Percentiles rank a stretch among this genome's conserved stretches.
phyloP scores from a whole-genome alignment of 2,329 filamentous ascomycete genomes.

The Botrytis tulipae region DNA sequence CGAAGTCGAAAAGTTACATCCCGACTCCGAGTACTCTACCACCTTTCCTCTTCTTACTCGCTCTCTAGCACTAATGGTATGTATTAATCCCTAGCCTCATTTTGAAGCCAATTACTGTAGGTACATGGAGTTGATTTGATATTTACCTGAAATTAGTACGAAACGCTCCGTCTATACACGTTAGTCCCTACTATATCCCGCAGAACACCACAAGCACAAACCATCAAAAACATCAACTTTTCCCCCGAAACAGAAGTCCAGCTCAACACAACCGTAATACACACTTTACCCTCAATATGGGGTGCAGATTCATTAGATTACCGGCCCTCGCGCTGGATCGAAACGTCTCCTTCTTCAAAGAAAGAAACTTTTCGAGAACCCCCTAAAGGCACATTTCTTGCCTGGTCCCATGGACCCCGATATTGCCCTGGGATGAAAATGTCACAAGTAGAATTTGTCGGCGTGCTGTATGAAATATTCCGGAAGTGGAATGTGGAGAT shows the following conservation, averaged over 20 bases:
- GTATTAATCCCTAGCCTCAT: background rate
- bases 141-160: background rate
- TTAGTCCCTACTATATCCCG: conserved; percentile 2
- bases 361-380: conserved; percentile 17
- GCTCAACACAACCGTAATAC: conserved; percentile 45
- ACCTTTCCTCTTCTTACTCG: conserved; percentile 22
- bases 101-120: background rate
- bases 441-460: conserved; percentile 39
- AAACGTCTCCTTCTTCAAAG: background rate
- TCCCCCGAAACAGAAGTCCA: conserved; percentile 43
- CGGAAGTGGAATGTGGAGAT: conserved; percentile 19
- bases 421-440: conserved; percentile 38
- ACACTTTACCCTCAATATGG: conserved; percentile 57
- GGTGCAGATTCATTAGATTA: conserved; percentile 48
- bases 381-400: conserved; percentile 30
- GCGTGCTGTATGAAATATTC: conserved; percentile 21
- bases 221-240: conserved; percentile 16
- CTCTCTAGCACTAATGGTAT: conserved; percentile 40
- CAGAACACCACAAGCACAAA: background rate
- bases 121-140: background rate
- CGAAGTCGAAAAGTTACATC: background rate
- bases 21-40: conserved; percentile 17
- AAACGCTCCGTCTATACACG: conserved; percentile 10
- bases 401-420: conserved; percentile 37
- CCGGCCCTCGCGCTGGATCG: conserved; percentile 56